A percentile compares a stretch with the other conserved stretches of the same genome.
Conservation (phyloP, 257 asterid species). For the Gentiana straminea region DNA sequence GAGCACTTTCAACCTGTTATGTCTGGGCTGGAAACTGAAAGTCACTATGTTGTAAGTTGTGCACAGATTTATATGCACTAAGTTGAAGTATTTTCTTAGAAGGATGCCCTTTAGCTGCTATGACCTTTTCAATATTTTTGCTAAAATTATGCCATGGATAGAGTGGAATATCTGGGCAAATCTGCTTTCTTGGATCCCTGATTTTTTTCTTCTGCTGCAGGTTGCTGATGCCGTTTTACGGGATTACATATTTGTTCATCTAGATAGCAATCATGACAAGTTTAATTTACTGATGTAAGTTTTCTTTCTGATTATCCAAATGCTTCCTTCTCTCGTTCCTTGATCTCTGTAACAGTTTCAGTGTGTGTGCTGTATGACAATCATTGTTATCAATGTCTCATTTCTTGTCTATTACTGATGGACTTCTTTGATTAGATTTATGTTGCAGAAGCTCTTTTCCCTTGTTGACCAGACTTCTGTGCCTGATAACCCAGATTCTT, state of each 20-base stretch:
- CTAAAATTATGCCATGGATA: too few relatives aligned
- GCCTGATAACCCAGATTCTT: conserved; percentile 82
- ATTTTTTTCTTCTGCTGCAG: conserved; percentile 28
- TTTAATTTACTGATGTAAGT: conserved; percentile 88
- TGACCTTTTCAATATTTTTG: not conserved
- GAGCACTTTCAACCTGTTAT: conserved; percentile 73
- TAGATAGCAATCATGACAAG: conserved; percentile 79
- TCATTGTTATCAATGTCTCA: not conserved
- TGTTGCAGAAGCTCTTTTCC: conserved; percentile 98
- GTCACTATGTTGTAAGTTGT: conserved; percentile 51
- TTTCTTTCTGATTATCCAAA: conserved; percentile 1
- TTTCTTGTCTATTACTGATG: not conserved
- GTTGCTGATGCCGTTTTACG: conserved; percentile 67
- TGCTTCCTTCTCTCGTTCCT: conserved; percentile 3
- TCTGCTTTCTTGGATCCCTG: not conserved
- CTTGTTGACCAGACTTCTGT: conserved; percentile 90
- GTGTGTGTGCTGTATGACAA: not conserved
- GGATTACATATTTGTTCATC: conserved; percentile 85
- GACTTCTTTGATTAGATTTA: conserved; percentile 33
- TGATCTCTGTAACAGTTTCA: not conserved
- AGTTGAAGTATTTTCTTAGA: too few relatives aligned
- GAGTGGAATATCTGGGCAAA: not conserved
- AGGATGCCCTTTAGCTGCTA: not conserved
- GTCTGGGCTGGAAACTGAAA: conserved; percentile 59
- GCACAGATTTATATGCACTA: not conserved